Base-by-base conservation (phyloP, 495 filamentous ascomycete species). In the Penicillium coprophilum region DNA sequence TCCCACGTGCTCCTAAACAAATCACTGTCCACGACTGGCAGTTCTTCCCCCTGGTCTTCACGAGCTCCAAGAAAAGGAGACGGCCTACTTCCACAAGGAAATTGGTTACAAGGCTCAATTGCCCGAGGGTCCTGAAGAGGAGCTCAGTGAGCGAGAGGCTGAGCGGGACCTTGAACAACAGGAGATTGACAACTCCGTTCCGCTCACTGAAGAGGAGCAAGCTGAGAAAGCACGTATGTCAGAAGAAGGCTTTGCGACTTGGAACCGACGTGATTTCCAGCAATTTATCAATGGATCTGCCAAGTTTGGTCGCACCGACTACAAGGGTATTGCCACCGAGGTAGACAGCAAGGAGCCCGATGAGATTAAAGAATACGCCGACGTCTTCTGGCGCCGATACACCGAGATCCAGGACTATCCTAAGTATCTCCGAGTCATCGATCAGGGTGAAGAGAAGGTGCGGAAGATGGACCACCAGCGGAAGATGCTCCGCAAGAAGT, bases 201-300 rank as follows among this genome's bases (percentile, higher is more conserved):
- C 93, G 0, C 78, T 99, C 20, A 96, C 90, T 0, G 93, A 97
- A 65, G 87, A 91, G 46, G 95, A 99, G 67, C 84, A 88, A 53
- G 86, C 85, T 32, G 84, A 92, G 70, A 99, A 97, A 73, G 80
- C 87, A 30, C 68, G 65, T 23, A 82, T 99, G 50, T 88, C 88
- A 5, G 82, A 88, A 59, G 81, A 92, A 66, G 95, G 95, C 23
- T 99, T 99, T 66, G 86, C 83, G 2, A 84, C 90, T 40, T 99
- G 95, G 95, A 96, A 96, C 71, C 85, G 91, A 53, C 85, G 96
- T 65, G 95, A 99, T 70, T 99, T 97, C 79, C 92, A 97, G 64
- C 93, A 96, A 62, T 99, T 99, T 64, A 79, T 97, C 70, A 96
- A 97, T 66, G 91, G 92, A 21, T 93, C 90, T 19, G 94, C 90